Evolutionary conservation across 805 yeast species (phyloP), one percentile per base, ranked within the genome.

Genomic region (Phaffomyces opuntiae): DNA sequence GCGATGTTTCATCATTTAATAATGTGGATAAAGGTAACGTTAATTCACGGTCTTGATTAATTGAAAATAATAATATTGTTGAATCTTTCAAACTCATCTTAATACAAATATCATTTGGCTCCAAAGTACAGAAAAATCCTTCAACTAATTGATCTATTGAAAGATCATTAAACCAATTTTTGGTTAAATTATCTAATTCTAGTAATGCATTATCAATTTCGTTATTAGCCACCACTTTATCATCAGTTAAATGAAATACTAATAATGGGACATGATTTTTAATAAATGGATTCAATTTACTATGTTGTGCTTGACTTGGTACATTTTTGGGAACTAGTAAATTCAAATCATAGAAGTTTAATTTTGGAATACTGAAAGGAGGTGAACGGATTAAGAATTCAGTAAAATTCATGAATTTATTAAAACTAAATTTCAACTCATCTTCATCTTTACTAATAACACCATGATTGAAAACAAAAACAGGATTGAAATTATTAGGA

Each of bases 71-170:
- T 1, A 47, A 51, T 25, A 72, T 52, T 1, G 56, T 52, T n/a
- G 52, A 52, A n/a, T 56, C 49, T 32, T 60, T 65, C 6, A 65
- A 64, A 26, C 55, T 57, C 17, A 74, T 60, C 45, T 62, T 61
- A 9, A 72, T 41, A 54, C 81, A 75, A 44, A 60, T 66, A 14
- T 60, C 54, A 6, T 49, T 45, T 1, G 31, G 31, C 3, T 48
- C 29, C 5, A 69, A 57, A 4, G 74, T 68, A 49, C 80, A 76
- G 49, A 72, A 72, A 2, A 61, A 59, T 0, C 78, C 73, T 39
- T 67, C 66, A 3, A 73, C 49, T 32, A 75, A 57, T 27, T 61
- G 60, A 14, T 57, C 55, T 42, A 65, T 59, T 13, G 62, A 57
- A 12, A 65, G 48, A 9, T 57, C 59, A 21, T 57, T 54, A 3